Evolutionary conservation across 2,329 filamentous ascomycete species (phyloP).

Genomic region (Dothiorella sarmentorum): DNA sequence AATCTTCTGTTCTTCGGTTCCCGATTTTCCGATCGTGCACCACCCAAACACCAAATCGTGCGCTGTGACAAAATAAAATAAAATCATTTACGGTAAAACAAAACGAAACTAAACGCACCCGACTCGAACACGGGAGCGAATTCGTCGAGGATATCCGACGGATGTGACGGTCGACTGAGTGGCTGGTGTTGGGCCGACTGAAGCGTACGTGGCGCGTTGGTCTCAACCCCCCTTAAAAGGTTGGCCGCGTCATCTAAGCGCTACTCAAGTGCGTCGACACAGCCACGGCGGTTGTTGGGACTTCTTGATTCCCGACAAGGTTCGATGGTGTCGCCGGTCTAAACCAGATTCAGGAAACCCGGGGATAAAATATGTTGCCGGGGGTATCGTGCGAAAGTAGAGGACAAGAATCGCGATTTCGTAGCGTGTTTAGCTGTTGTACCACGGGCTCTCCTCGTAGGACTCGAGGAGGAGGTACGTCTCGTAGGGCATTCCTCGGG

Average conservation of each 20-base stretch:
- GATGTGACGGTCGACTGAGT: background rate
- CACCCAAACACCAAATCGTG: conserved; percentile 8
- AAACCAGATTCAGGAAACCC: background rate
- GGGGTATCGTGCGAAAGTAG: background rate
- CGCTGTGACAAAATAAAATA: background rate
- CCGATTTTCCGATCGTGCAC: conserved; percentile 3
- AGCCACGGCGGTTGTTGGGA: background rate
- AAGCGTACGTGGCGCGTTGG: background rate
- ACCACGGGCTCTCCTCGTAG: conserved; percentile 18
- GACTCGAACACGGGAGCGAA: background rate
- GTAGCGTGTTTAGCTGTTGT: conserved; percentile 12
- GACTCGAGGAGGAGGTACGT: conserved; percentile 15
- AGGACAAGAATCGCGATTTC: background rate
- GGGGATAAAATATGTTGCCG: background rate
- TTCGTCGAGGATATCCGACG: background rate
- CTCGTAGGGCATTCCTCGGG: conserved; percentile 18
- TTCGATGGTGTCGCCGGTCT: background rate
- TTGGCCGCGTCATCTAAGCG: conserved; percentile 10
- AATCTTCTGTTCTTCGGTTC: background rate
- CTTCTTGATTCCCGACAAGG: background rate
- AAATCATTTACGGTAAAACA: conserved; percentile 2
- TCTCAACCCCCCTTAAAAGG: background rate
- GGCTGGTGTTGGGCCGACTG: background rate
- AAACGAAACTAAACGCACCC: background rate
- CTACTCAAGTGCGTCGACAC: background rate